phyloP scores from a whole-genome alignment of 768 basidiomycete species.

The Rhizopogon rudus region DNA sequence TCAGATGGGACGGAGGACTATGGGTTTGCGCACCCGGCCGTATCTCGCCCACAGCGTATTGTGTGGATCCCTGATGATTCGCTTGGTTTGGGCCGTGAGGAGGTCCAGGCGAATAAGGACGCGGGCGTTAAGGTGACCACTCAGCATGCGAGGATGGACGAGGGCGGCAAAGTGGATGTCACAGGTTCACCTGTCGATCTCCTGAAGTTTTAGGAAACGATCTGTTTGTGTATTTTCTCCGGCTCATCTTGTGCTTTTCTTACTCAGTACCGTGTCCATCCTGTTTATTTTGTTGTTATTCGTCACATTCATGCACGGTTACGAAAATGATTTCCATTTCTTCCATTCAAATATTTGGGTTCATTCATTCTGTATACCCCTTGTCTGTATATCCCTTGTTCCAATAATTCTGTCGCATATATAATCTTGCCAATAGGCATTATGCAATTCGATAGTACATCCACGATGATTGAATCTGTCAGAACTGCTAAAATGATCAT shows the following conservation, averaged over 20 bases:
- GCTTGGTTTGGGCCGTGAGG: constrained; percentile 57
- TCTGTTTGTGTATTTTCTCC: not conserved
- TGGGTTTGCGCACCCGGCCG: constrained; percentile 87
- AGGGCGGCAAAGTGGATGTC: constrained; percentile 47
- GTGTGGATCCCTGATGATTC: constrained; percentile 84
- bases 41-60: constrained; percentile 62
- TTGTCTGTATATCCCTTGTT: not conserved
- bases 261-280: not conserved
- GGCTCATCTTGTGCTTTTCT: not conserved
- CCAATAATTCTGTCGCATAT: not conserved
- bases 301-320: too few species aligned
- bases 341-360: not conserved
- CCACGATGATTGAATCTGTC: not conserved
- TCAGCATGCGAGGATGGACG: constrained; percentile 53
- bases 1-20: constrained; percentile 33
- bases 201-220: constrained; percentile 20
- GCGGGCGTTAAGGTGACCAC: constrained; percentile 47
- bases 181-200: constrained; percentile 19
- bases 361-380: not conserved
- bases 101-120: constrained; percentile 50
- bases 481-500: not conserved
- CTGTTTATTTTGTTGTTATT: not conserved
- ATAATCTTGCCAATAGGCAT: too few species aligned
- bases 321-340: too few species aligned
- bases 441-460: not conserved